These are phyloP conservation scores for Penicillium thymicola DNA, from an alignment of 2,329 filamentous ascomycete species.

Conservation along the genomic window DNA sequence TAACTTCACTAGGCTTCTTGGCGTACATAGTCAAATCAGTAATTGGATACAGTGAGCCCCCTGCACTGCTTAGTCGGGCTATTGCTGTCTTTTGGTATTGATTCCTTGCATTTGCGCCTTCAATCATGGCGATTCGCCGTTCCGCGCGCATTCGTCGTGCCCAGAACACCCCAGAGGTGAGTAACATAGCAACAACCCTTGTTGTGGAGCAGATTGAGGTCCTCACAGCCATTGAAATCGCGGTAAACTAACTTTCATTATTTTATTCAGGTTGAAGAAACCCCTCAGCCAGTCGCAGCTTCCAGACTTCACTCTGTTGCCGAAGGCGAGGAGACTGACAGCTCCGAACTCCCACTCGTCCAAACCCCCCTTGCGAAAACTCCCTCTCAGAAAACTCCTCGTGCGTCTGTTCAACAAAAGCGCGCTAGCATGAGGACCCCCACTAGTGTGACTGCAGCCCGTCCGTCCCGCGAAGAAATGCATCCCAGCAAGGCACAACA, in stretches of 20 bases:
- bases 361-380: constrained; percentile 26
- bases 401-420: constrained; percentile 25
- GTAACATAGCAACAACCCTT: constrained; percentile 15
- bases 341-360: constrained; percentile 26
- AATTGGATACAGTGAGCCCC: too few species aligned
- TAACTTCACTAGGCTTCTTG: too few species aligned
- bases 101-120: constrained; percentile 4
- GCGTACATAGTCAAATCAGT: too few species aligned
- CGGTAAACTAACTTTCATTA: constrained; percentile 5
- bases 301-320: constrained; percentile 44
- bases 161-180: constrained; percentile 34
- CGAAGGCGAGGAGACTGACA: constrained; percentile 47
- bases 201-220: constrained; percentile 9
- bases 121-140: constrained; percentile 39
- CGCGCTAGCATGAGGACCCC: constrained; percentile 33
- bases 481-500: constrained; percentile 80
- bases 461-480: constrained; percentile 78
- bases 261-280: constrained; percentile 20
- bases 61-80: not conserved
- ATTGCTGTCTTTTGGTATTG: not conserved
- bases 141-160: constrained; percentile 39
- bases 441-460: constrained; percentile 59
- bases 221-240: constrained; percentile 1
- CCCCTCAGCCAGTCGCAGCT: constrained; percentile 18
- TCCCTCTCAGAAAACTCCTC: constrained; percentile 26